Base-by-base conservation (phyloP, 352 stramenopile species). In the Phytophthora uliginosa region DNA sequence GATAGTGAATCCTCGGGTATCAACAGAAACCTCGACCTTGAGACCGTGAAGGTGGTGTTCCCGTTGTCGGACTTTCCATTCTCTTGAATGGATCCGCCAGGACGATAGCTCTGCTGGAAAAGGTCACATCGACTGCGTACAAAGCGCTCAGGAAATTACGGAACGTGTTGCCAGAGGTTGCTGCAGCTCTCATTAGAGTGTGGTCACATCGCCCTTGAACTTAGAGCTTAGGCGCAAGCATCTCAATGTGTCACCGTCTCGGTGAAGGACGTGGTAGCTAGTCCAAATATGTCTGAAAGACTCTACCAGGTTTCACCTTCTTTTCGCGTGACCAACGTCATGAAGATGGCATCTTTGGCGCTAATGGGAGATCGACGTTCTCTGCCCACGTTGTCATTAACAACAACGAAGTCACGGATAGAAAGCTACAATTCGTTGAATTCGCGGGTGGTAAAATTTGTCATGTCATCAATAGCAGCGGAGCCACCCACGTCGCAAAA, bases 51-150 rank as follows among this genome's bases (percentile, higher is more conserved):
- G 15, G 18, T 60, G 36, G 9, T 68, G 61, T 68, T 68, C 4
- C 18, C 61, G 33, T 42, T 63, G 33, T 59, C 63, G 20, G 17
- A 70, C 13, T 24, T 58, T 15, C 53, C 26, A 6, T 63, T 62
- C 22, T 69, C 53, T 7, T 51, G 18, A 5, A 52, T 58, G 7
- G n/a, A 45, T 15, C 63, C 63, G 6, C 45, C 45, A 15, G 63
- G 45, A 26, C 33, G 63, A 15, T 22, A 64, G 22, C 47, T 64
- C 26, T 64, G 63, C 22, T 71, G 54, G 13, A 71, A n/a, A n/a
- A 71, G 1, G 63, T 71, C 2, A 64, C 63, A 31, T 64, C 47
- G 1, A 60, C 54, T 2, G 55, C 54, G 24, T 64, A 59, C 17
- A 71, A 13, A 4, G 63, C 55, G 6, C 54, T 61, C 4, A 45